These are phyloP conservation scores for Cinnamomum micranthum DNA, from an alignment of 164 flowering plant species.

Conservation along the genomic window DNA sequence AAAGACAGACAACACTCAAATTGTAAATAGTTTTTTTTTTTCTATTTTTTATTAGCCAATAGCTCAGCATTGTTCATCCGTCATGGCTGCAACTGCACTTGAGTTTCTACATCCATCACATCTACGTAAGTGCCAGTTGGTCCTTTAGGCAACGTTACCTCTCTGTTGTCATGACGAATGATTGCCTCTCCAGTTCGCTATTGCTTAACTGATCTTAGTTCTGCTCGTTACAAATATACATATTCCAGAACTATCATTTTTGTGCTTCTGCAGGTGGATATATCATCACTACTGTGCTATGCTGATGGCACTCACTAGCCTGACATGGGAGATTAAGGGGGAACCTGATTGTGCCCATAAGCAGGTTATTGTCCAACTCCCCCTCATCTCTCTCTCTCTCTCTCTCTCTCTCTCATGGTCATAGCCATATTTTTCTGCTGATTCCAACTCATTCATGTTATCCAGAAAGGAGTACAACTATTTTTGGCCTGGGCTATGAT, in stretches of 20 bases:
- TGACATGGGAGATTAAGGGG: constrained; percentile 95
- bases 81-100: no score
- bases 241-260: not conserved
- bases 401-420: not conserved
- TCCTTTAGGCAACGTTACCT: no score
- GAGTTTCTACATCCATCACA: no score
- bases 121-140: no score
- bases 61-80: no score
- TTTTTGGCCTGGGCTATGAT: constrained; percentile 92
- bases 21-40: no score
- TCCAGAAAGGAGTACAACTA: constrained; percentile 83
- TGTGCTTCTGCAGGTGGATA: constrained; percentile 73
- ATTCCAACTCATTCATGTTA: constrained; percentile 2
- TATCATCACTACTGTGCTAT: constrained; percentile 95
- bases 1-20: no score
- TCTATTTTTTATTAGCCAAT: no score
- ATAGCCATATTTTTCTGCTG: not conserved
- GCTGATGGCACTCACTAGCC: constrained; percentile 88
- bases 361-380: constrained; percentile 51
- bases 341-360: constrained; percentile 78
- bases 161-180: not conserved
- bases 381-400: no score
- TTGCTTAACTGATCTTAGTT: not conserved
- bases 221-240: not conserved
- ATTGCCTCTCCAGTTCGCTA: not conserved